Conservation (phyloP, 2,329 filamentous ascomycete genomes). For the Endocalyx cinctus region DNA sequence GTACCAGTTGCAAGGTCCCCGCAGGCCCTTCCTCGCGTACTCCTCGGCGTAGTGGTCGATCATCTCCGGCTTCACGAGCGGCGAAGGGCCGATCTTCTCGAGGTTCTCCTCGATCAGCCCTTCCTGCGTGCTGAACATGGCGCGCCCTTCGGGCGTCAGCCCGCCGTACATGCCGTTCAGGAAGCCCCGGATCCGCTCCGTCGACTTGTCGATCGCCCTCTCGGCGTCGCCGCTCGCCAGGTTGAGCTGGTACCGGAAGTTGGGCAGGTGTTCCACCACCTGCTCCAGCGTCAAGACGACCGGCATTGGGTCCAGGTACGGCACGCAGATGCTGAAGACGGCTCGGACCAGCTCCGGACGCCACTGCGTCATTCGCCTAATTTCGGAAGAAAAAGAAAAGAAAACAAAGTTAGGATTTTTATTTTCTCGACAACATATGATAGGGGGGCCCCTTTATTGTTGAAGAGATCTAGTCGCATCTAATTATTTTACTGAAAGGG, state of each 20-base stretch:
- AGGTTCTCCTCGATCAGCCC: constrained; percentile 65
- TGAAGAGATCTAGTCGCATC: too few relatives aligned
- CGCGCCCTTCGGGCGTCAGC: constrained; percentile 47
- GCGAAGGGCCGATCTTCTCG: constrained; percentile 48
- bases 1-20: constrained; percentile 87
- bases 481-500: too few relatives aligned
- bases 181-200: constrained; percentile 62
- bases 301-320: constrained; percentile 55
- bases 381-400: neutral
- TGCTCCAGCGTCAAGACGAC: constrained; percentile 53
- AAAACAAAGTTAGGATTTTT: too few relatives aligned
- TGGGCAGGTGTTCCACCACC: constrained; percentile 55
- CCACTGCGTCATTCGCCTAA: constrained; percentile 62
- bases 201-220: constrained; percentile 44
- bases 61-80: constrained; percentile 63
- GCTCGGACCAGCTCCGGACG: constrained; percentile 67
- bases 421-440: too few relatives aligned
- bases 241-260: constrained; percentile 82
- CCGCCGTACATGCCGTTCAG: constrained; percentile 70
- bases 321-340: constrained; percentile 78
- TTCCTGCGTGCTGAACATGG: constrained; percentile 51
- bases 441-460: too few relatives aligned
- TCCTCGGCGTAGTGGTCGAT: constrained; percentile 72
- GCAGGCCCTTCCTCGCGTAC: constrained; percentile 67
- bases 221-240: constrained; percentile 67